Evolutionary conservation across 1,139 yeast species (phyloP), one percentile per base, ranked within the genome.

Genomic region (Scheffersomyces segobiensis): DNA sequence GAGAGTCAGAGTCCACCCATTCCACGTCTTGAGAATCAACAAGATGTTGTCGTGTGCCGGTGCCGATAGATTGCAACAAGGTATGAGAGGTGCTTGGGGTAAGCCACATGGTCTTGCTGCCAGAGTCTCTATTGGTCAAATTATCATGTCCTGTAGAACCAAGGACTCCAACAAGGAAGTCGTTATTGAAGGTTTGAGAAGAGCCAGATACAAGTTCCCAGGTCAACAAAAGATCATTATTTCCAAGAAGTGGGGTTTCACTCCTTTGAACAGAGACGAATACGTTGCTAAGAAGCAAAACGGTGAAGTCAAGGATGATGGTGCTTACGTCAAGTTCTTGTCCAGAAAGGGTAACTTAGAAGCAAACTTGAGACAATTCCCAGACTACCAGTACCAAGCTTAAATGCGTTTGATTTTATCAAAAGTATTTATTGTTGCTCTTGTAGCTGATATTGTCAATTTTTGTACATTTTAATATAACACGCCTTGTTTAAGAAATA

Each of bases 11-110:
- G 99, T 93, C 78, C 99, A 95, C 85, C 99, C 99, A 75, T 96
- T 91, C 98, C 99, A 95, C 88, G 99, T 96, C 73, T 90, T 95
- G 83, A 91, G 99, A 87, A 95, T 95, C 88, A 95, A 95, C 95
- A 95, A 95, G 91, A 95, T 95, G 99, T 92, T 95, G 97, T 95
- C 99, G 78, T 95, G 99, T 88, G 99, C 99, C 86, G 99, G 99
- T 91, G 99, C 99, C 81, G 99, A 95, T 93, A 92, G 99, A 91
- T 89, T 95, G 85, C 99, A 95, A 87, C 98, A 96, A 87, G 99
- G 99, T 92, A 95, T 95, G 99, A 93, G 99, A 91, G 97, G 97
- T 88, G 99, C 99, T 79, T 95, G 98, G 98, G 99, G 99, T 91
- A 95, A 95, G 87, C 99, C 99, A 77, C 97, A 93, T 77, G 99